Base-by-base conservation (phyloP, 352 stramenopile species). In the Globisporangium apiculatum region DNA sequence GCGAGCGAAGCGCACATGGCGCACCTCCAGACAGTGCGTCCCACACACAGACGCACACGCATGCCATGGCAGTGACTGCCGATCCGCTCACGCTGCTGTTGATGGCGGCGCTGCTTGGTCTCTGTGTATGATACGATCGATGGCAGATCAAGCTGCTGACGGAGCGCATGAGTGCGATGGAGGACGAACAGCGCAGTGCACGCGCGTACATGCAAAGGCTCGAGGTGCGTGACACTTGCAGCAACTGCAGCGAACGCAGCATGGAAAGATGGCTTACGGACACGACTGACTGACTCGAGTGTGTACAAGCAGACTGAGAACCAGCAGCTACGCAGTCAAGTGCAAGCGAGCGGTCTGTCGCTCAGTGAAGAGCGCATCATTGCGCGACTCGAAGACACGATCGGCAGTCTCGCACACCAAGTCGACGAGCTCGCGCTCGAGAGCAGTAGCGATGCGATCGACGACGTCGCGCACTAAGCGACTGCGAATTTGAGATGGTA, bases 91-190 rank as follows among this genome's bases (percentile, higher is more conserved):
- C 24, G 41, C 9, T n/a, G 12, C 42, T 47, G 42, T 17, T 7
- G 42, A 12, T n/a, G 11, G 4, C n/a, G 41, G 2, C n/a, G 41
- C 5, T 53, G 31, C 2, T 36, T 43, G 54, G 56, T 10, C 15
- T 56, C 40, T 43, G 40, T 57, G 15, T 51, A 38, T 38, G 42
- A 3, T 31, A 31, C 24, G 24, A 31, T 31, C 24, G 42, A 5
- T 49, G 10, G 18, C 31, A 88, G 78, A 85, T 88, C 38, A 70
- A 83, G 48, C 73, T 80, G 45, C 64, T 88, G 0, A 71, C 79
- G 6, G 75, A 83, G 57, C 65, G 70, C 38, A 57, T 88, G 45
- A 82, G 67, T 36, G 67, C 65, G 9, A 63, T 86, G 37, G 78
- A 88, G 24, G 65, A 62, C 2, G 72, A 80, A 42, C 71, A 76